A percentile compares a stretch with the other conserved stretches of the same genome.
phyloP scores from a whole-genome alignment of 139 green algal genomes.

The Asterochloris erici region DNA sequence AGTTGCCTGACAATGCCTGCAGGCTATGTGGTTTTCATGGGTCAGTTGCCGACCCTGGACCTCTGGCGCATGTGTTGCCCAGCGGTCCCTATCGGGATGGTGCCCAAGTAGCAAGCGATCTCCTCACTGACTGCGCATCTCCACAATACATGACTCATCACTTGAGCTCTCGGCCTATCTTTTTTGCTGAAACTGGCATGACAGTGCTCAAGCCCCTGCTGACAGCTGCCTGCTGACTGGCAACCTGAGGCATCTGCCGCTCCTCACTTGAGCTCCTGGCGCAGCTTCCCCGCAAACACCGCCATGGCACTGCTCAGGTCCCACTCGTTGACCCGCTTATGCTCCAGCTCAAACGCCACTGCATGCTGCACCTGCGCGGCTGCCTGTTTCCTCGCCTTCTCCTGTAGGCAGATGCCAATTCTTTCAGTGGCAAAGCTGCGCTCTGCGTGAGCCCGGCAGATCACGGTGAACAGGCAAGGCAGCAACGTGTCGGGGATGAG shows the following conservation, averaged over 20 bases:
- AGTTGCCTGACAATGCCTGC: too few relatives aligned
- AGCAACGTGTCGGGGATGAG: too few relatives aligned
- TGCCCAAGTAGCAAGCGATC: too few relatives aligned
- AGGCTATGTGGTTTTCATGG: too few relatives aligned
- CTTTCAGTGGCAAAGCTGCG: not conserved
- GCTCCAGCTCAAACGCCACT: constrained; percentile 8
- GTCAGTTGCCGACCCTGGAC: too few relatives aligned
- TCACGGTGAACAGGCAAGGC: too few relatives aligned
- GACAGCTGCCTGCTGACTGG: not conserved
- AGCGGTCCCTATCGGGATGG: too few relatives aligned
- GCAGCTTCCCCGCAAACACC: not conserved
- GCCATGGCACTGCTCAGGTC: constrained; percentile 18
- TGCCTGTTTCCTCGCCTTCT: constrained; percentile 3
- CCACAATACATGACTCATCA: not conserved
- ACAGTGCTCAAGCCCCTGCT: not conserved
- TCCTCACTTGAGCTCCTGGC: constrained; percentile 13
- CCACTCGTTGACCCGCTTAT: constrained; percentile 15
- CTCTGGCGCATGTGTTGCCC: too few relatives aligned
- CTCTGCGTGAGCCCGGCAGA: too few relatives aligned
- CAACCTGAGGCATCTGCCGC: not conserved
- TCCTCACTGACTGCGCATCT: too few relatives aligned
- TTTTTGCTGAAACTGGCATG: not conserved
- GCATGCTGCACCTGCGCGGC: not conserved
- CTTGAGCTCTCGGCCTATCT: not conserved
- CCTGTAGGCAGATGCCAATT: not conserved